These are phyloP conservation scores for Fraxinus floribunda DNA, from an alignment of 305 asterid genomes.

Conservation along the genomic window DNA sequence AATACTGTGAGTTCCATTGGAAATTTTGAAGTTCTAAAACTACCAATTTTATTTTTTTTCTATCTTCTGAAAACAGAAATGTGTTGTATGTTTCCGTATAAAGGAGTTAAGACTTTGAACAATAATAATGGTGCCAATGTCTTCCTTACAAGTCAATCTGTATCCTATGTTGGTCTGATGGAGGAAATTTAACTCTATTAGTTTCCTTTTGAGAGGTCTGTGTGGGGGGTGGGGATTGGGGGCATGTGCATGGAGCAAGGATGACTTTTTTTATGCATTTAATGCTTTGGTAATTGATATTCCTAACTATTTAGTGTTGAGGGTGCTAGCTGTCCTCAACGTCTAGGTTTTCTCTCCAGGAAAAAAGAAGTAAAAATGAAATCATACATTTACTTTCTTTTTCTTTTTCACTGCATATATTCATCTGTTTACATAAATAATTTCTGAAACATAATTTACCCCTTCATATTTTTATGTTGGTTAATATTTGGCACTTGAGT, in stretches of 20 bases:
- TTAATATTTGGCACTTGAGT: not conserved
- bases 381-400: not conserved
- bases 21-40: not conserved
- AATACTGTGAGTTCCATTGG: not conserved
- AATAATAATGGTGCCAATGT: not conserved
- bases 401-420: not conserved
- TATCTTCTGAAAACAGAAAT: not conserved
- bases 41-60: not conserved
- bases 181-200: not conserved
- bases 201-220: not conserved
- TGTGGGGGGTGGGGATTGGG: not conserved
- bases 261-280: not conserved
- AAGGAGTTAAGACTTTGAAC: not conserved
- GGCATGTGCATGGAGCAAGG: not conserved
- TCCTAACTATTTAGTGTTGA: not conserved
- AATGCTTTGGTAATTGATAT: not conserved
- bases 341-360: not conserved
- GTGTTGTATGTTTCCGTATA: not conserved
- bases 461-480: not conserved
- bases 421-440: not conserved
- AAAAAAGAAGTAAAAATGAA: not conserved
- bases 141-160: not conserved
- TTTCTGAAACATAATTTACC: not conserved
- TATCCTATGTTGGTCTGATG: not conserved
- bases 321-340: not conserved